Evolutionary conservation across 139 green algal species (phyloP).

Genomic region (Parachlorella kessleri): DNA sequence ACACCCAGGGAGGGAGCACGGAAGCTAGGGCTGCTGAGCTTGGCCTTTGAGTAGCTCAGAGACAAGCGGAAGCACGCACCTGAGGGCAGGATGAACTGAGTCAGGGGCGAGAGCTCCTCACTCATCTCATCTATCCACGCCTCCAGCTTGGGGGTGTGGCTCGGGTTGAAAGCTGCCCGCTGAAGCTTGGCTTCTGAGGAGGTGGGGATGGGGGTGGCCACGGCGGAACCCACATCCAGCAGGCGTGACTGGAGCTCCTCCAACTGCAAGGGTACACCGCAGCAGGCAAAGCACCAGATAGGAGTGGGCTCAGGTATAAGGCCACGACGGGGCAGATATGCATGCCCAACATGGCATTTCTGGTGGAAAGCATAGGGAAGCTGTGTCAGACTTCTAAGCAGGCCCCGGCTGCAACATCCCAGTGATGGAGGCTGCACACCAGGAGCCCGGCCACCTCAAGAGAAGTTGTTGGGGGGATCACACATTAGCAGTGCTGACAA

Average conservation of each 20-base stretch:
- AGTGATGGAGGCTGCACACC: not conserved
- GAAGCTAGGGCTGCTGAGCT: no score
- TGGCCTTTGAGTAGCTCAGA: no score
- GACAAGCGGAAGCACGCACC: no score
- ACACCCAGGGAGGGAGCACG: no score
- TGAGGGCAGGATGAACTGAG: conserved; percentile 95
- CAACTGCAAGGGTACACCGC: conserved; percentile 55
- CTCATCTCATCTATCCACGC: conserved; percentile 90
- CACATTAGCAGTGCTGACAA: no score
- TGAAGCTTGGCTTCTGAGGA: conserved; percentile 66
- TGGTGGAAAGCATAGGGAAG: not conserved
- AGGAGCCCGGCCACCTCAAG: no score
- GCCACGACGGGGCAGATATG: not conserved
- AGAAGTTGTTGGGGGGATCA: no score
- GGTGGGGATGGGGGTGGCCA: conserved; percentile 82
- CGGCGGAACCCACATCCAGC: conserved; percentile 89
- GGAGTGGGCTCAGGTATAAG: not conserved
- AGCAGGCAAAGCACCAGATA: not conserved
- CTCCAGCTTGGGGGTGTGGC: conserved; percentile 66
- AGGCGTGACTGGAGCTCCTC: conserved; percentile 86
- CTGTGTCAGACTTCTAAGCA: not conserved
- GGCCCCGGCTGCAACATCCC: not conserved
- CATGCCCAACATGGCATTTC: not conserved
- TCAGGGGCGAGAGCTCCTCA: conserved; percentile 77
- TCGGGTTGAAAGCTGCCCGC: conserved; percentile 63